Evolutionary conservation across 331 rosid species (phyloP).

Genomic region (Pyrus hybrid): DNA sequence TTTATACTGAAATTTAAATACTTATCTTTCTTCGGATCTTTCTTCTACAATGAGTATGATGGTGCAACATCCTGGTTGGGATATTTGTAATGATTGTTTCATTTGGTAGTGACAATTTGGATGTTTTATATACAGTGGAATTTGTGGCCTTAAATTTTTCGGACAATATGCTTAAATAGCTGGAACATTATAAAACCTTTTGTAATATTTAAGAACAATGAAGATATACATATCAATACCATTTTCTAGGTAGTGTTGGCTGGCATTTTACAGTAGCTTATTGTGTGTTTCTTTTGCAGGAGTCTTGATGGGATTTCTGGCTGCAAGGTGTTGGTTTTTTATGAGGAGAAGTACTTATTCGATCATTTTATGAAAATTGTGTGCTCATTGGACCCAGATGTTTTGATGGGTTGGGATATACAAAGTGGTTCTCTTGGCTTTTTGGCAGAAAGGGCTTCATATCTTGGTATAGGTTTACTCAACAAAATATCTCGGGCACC

Average conservation of each 20-base stretch:
- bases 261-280: background rate
- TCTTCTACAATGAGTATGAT: background rate
- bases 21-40: background rate
- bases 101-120: background rate
- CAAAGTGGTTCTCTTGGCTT: conserved; percentile 92
- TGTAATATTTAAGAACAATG: background rate
- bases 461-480: conserved; percentile 72
- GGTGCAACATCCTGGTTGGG: background rate
- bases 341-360: conserved; percentile 57
- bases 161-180: background rate
- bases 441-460: conserved; percentile 87
- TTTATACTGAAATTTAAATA: background rate
- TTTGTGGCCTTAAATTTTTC: background rate
- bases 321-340: conserved; percentile 55
- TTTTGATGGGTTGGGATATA: conserved; percentile 92
- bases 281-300: conserved; percentile 38
- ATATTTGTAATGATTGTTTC: background rate
- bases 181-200: background rate
- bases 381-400: conserved; percentile 69
- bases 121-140: background rate
- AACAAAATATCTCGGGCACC: conserved; percentile 76
- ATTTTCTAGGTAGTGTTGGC: background rate
- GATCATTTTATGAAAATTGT: conserved; percentile 58
- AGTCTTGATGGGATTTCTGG: conserved; percentile 54
- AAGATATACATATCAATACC: background rate